Base-by-base conservation (phyloP, 2,329 filamentous ascomycete genomes). In the Cladorrhinum sp. region DNA sequence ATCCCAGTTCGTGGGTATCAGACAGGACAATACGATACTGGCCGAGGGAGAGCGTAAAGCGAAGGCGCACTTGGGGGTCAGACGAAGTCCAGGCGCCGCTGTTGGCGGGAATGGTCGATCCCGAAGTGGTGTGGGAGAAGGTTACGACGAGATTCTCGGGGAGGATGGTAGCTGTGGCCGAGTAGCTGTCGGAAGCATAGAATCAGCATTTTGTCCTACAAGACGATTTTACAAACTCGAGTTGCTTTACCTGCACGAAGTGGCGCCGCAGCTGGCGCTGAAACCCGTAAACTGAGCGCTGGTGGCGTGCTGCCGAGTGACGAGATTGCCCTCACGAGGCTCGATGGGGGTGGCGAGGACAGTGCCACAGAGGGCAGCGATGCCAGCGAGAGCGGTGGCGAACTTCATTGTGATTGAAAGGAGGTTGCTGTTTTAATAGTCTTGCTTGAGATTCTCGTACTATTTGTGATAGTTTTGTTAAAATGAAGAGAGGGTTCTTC, bases 111-210 rank as follows among this genome's bases (percentile, higher is more conserved):
- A 58, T 29, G n/a, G 57, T 32, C 5, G 57, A 48, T 2, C 57
- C 57, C 4, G 50, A 8, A n/a, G 57, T 58, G 50, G 50, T 48
- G 50, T 58, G 57, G 16, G 57, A 52, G 24, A 58, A 58, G 18
- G 29, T 58, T 13, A 53, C 57, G 16, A 52, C 49, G 7, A 53
- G 22, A 23, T 58, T 58, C 20, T 54, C 50, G 24, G 57, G 57
- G 24, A 54, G 50, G 57, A 58, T 53, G 36, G 27, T 52, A 2
- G 51, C 51, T 16, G 16, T 24, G 50, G 57, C 50, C 27, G 36
- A 45, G 49, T 58, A 58, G 50, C 57, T 57, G 22, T 4, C 32
- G 12, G 8, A 25, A 13, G 13, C 41, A 32, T 55, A 55, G 32
- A 12, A 13, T 10, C 3, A 22, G n/a, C n/a, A n/a, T n/a, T n/a